These are phyloP conservation scores for Carnegiea gigantea DNA, from an alignment of 179 eudicot species.

Conservation along the genomic window DNA sequence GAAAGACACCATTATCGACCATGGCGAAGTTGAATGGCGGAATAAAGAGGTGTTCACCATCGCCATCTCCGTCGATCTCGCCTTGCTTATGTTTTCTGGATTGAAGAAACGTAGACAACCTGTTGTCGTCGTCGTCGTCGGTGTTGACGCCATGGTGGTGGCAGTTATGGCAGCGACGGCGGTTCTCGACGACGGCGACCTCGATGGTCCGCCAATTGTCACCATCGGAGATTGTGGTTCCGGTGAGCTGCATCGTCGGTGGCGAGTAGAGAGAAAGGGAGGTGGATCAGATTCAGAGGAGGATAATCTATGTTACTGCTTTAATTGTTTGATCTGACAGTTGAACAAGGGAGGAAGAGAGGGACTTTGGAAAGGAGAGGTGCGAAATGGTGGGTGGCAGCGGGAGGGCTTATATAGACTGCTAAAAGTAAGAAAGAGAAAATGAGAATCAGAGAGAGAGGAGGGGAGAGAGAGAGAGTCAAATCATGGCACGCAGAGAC, in stretches of 20 bases:
- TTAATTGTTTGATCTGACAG: neutral
- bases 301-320: neutral
- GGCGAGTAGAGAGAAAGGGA: conserved; percentile 4
- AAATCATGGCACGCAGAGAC: neutral
- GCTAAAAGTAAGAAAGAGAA: conserved; percentile 18
- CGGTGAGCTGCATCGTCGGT: neutral
- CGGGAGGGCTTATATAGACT: conserved; percentile 5
- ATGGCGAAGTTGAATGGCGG: conserved; percentile 83
- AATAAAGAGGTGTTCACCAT: conserved; percentile 28
- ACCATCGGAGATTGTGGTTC: neutral
- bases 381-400: conserved; percentile 16
- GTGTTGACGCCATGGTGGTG: neutral
- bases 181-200: conserved; percentile 29
- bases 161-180: neutral
- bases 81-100: conserved; percentile 13
- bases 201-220: conserved; percentile 37
- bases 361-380: conserved; percentile 17
- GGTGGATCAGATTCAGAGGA: neutral
- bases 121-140: neutral
- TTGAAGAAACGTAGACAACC: neutral
- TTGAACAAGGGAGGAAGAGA: neutral
- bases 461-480: neutral
- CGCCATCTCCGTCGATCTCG: conserved; percentile 43
- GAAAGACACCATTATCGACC: conserved; percentile 80
- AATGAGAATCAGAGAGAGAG: neutral